phyloP scores from a whole-genome alignment of 2,329 filamentous ascomycete species.

The Trichoderma koningii region DNA sequence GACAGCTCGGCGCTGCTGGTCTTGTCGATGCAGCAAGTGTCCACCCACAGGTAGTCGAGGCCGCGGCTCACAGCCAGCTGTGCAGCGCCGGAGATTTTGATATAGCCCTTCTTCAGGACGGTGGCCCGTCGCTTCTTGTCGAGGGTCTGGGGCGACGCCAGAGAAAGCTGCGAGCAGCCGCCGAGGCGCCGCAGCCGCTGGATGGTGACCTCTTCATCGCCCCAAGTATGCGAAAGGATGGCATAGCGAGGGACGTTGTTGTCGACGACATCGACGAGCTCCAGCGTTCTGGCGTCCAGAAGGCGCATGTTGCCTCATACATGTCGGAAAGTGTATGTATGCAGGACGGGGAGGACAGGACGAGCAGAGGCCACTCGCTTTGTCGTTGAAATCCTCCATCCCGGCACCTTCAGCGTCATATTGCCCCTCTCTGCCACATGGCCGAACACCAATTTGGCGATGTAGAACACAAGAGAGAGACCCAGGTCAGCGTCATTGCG shows the following conservation, averaged over 20 bases:
- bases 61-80: conserved; percentile 24
- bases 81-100: conserved; percentile 30
- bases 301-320: conserved; percentile 22
- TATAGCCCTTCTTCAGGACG: conserved; percentile 29
- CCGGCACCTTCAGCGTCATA: too few relatives aligned
- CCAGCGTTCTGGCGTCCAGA: conserved; percentile 22
- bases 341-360: too few relatives aligned
- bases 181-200: conserved; percentile 32
- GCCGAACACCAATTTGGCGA: too few relatives aligned
- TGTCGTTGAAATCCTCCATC: too few relatives aligned
- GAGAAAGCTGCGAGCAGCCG: conserved; percentile 9
- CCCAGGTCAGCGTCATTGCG: not conserved
- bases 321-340: too few relatives aligned
- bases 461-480: too few relatives aligned
- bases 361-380: too few relatives aligned
- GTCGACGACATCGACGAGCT: conserved; percentile 24
- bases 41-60: conserved; percentile 35
- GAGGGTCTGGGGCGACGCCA: not conserved
- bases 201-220: conserved; percentile 33
- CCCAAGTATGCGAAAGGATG: conserved; percentile 39
- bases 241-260: conserved; percentile 32
- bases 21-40: conserved; percentile 34
- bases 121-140: conserved; percentile 18
- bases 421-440: too few relatives aligned
- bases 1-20: conserved; percentile 7